Percentiles rank a stretch among this genome's conserved stretches.
Conservation (phyloP, 2,329 filamentous ascomycete genomes). For the Talaromyces sp. region DNA sequence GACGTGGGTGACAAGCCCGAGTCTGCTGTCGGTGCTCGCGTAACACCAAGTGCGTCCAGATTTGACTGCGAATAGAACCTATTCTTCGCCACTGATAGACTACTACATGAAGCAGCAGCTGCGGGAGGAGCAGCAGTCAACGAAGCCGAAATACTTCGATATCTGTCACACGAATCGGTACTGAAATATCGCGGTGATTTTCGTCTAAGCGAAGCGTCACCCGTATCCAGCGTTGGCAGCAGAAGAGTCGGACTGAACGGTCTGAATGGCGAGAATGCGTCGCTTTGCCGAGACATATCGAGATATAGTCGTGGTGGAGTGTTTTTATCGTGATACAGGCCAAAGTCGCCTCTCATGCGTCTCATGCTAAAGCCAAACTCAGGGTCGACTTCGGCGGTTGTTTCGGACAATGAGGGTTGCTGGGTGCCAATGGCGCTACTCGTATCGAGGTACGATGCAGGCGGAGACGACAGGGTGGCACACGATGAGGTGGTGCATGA, state of each 20-base stretch:
- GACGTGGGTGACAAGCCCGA: conserved; percentile 5
- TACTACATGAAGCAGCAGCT: neutral
- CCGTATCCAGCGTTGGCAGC: neutral
- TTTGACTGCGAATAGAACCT: conserved; percentile 11
- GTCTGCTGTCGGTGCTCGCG: conserved; percentile 1
- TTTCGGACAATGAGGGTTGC: conserved; percentile 2
- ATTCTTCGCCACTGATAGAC: neutral
- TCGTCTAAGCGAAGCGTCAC: neutral
- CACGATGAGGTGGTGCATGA: neutral
- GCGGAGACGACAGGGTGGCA: neutral
- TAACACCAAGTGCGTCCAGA: conserved; percentile 9
- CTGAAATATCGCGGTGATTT: neutral
- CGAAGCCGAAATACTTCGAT: neutral
- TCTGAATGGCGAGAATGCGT: conserved; percentile 5
- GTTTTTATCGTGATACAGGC: neutral
- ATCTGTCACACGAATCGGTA: neutral
- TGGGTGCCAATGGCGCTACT: neutral
- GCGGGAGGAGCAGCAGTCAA: neutral
- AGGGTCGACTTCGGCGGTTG: conserved; percentile 11
- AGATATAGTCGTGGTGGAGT: conserved; percentile 8
- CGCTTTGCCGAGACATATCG: conserved; percentile 7
- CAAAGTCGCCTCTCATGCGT: conserved; percentile 1
- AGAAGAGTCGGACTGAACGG: conserved; percentile 10
- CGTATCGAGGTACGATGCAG: neutral
- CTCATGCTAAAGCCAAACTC: conserved; percentile 9